A percentile compares a stretch with the other conserved stretches of the same genome.
These are phyloP conservation scores for Umbelopsis ramanniana DNA, from an alignment of 192 early-diverging fungal species.

Conservation along the genomic window DNA sequence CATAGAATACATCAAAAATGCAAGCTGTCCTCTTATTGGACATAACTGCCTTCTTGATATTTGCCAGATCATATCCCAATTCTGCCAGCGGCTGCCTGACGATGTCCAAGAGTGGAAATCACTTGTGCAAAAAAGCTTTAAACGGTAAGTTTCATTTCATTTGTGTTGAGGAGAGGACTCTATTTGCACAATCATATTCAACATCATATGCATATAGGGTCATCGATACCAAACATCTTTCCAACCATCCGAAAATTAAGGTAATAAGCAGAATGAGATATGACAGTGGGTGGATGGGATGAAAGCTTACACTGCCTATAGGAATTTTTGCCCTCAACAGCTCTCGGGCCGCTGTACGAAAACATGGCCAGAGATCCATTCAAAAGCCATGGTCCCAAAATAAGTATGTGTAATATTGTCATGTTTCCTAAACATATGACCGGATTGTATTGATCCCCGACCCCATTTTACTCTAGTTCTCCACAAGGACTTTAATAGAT, in stretches of 20 bases:
- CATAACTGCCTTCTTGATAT: slow-evolving; percentile 92
- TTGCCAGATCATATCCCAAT: slow-evolving; percentile 79
- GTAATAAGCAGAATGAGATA: slow-evolving; percentile 28
- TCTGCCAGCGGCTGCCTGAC: slow-evolving; percentile 70
- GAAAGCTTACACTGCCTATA: neutral
- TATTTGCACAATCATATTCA: neutral
- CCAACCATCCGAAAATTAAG: slow-evolving; percentile 50
- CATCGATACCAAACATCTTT: slow-evolving; percentile 82
- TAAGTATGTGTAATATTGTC: neutral
- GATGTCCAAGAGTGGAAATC: slow-evolving; percentile 73
- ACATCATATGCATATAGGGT: slow-evolving; percentile 49
- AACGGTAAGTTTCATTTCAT: slow-evolving; percentile 47
- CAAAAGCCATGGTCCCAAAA: slow-evolving; percentile 17
- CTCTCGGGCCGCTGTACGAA: neutral
- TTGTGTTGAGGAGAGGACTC: neutral
- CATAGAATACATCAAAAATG: slow-evolving; percentile 74
- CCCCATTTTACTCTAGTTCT: slow-evolving; percentile 40
- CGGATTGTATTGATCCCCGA: too few relatives aligned
- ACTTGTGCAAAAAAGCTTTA: slow-evolving; percentile 57
- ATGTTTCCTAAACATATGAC: neutral
- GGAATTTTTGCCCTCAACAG: slow-evolving; percentile 10
- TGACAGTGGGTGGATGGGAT: too few relatives aligned
- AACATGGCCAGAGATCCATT: slow-evolving; percentile 16
- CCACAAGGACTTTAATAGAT: slow-evolving; percentile 53
- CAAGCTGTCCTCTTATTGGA: slow-evolving; percentile 80